Evolutionary conservation across 225 moss, liverwort and hornwort genomes (phyloP).

Genomic region (Asterella californica): DNA sequence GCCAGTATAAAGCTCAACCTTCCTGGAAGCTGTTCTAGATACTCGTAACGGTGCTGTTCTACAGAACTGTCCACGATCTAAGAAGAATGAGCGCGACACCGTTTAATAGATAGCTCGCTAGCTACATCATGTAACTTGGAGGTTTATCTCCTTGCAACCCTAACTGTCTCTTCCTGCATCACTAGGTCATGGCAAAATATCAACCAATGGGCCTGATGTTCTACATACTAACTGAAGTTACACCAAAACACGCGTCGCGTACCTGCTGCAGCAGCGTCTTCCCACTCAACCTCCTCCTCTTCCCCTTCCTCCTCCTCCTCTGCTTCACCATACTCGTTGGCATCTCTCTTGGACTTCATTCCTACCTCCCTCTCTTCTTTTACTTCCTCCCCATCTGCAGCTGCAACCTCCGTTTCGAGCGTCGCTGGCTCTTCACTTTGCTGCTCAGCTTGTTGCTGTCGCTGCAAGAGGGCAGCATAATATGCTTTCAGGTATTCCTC

Average conservation of each 20-base stretch:
- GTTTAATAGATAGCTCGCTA: too few species aligned
- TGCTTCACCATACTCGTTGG: conserved; percentile 23
- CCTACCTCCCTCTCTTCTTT: conserved; percentile 32
- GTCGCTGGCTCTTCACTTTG: neutral
- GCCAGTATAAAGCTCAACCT: neutral
- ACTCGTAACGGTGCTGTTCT: neutral
- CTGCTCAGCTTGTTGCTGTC: conserved; percentile 40
- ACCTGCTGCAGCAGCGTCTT: conserved; percentile 75
- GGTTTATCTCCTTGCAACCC: too few species aligned
- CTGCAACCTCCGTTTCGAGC: neutral
- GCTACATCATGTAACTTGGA: too few species aligned
- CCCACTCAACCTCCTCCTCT: conserved; percentile 87
- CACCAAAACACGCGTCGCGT: neutral
- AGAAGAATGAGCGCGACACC: too few species aligned
- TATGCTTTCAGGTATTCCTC: conserved; percentile 92
- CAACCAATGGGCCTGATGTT: too few species aligned
- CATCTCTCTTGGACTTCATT: conserved; percentile 31
- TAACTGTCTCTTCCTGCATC: too few species aligned
- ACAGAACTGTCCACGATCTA: neutral
- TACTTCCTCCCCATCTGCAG: conserved; percentile 24
- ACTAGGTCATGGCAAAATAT: too few species aligned
- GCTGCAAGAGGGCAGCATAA: conserved; percentile 63
- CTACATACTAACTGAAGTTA: too few species aligned
- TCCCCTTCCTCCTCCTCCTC: conserved; percentile 30
- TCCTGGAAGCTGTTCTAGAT: neutral